Conservation (phyloP, 768 basidiomycete species). For the Russula abietina region DNA sequence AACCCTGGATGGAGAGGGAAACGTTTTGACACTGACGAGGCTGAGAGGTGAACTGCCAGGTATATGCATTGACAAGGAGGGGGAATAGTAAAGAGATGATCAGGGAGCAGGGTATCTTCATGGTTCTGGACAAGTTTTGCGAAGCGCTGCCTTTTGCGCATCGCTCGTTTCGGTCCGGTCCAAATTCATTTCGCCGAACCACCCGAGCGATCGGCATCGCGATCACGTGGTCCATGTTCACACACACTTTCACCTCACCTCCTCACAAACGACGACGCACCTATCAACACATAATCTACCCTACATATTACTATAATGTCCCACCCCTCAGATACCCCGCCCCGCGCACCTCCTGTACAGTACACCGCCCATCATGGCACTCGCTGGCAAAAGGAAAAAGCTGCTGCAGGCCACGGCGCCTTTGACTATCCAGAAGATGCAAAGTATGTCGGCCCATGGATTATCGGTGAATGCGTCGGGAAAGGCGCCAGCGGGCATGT, state of each 20-base stretch:
- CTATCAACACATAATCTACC: constrained; percentile 5
- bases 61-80: constrained; percentile 36
- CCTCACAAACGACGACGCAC: not conserved
- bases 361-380: constrained; percentile 68
- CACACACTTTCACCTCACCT: not conserved
- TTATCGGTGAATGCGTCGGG: constrained; percentile 88
- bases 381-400: constrained; percentile 85
- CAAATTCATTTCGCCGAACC: not conserved
- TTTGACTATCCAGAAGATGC: constrained; percentile 85
- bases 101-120: constrained; percentile 17
- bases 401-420: constrained; percentile 64
- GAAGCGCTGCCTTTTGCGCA: not conserved
- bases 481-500: constrained; percentile 93
- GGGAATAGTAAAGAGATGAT: constrained; percentile 14
- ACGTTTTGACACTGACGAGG: constrained; percentile 66
- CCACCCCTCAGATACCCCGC: constrained; percentile 46
- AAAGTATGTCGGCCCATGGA: constrained; percentile 83
- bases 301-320: constrained; percentile 25
- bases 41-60: constrained; percentile 39
- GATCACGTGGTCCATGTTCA: constrained; percentile 5
- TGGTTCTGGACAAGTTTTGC: not conserved
- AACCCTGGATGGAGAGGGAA: constrained; percentile 52
- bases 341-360: constrained; percentile 64
- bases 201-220: not conserved
- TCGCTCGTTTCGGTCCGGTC: not conserved